A percentile compares a stretch with the other conserved stretches of the same genome.
phyloP scores from a whole-genome alignment of 306 rosid genomes.

The Cucurbita maxima region DNA sequence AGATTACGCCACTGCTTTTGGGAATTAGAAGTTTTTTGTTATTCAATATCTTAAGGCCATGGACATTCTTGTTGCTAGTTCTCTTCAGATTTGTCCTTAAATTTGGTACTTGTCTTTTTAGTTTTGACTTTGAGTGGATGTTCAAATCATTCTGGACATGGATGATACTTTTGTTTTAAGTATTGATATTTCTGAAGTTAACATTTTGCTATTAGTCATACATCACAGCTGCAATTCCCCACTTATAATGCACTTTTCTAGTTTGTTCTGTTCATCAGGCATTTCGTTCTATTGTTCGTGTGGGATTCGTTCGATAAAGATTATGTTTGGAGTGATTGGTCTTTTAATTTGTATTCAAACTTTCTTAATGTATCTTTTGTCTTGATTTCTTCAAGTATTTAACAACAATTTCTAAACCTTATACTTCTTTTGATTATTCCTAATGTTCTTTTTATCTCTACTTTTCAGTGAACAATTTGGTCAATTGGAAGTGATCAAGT shows the following conservation, averaged over 20 bases:
- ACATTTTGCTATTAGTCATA: background rate
- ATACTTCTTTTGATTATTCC: no score
- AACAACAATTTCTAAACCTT: no score
- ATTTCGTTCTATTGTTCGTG: background rate
- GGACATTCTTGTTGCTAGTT: background rate
- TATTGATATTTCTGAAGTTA: slow-evolving; percentile 2
- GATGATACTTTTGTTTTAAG: background rate
- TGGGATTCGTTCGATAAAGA: background rate
- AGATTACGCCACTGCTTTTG: background rate
- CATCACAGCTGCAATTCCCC: background rate
- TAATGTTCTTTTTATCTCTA: no score
- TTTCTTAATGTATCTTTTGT: no score
- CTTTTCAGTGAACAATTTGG: no score
- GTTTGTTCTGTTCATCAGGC: background rate
- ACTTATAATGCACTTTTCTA: background rate
- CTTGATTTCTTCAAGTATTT: no score
- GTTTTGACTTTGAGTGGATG: slow-evolving; percentile 3
- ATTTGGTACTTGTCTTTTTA: background rate
- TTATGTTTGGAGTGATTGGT: no score
- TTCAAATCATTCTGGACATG: slow-evolving; percentile 4
- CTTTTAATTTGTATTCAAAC: no score
- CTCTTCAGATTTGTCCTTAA: background rate
- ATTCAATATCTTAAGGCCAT: background rate
- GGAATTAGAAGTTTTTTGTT: background rate
- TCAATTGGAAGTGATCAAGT: no score